phyloP scores from a whole-genome alignment of 352 stramenopile genomes.

The Lagenidium sp. region DNA sequence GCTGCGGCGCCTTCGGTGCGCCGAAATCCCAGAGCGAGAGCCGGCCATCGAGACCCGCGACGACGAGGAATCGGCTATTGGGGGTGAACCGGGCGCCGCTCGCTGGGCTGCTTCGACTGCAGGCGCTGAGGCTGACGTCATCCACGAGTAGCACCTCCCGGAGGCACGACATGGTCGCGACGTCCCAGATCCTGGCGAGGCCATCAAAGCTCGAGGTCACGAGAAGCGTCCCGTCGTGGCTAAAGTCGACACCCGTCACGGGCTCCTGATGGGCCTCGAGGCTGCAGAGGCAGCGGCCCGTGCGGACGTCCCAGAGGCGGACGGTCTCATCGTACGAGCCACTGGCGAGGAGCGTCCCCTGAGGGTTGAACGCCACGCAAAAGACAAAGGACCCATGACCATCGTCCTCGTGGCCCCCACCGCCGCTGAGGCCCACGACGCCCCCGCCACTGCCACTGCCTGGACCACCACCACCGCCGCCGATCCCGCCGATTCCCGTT shows the following conservation, averaged over 20 bases:
- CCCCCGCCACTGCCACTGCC: not conserved
- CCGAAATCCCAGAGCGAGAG: slow-evolving; percentile 90
- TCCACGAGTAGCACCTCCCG: slow-evolving; percentile 85
- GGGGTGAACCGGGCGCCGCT: slow-evolving; percentile 88
- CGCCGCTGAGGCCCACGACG: not conserved
- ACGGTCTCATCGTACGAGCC: slow-evolving; percentile 94
- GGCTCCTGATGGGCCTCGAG: slow-evolving; percentile 93
- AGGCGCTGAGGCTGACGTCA: not conserved
- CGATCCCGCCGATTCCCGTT: not conserved
- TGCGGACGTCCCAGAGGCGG: slow-evolving; percentile 94
- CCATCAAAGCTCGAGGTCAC: slow-evolving; percentile 74
- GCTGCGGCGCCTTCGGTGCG: slow-evolving; percentile 36
- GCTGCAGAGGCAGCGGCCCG: slow-evolving; percentile 79
- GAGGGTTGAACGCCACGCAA: slow-evolving; percentile 91
- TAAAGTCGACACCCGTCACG: slow-evolving; percentile 93
- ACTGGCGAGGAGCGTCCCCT: slow-evolving; percentile 87
- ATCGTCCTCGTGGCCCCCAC: slow-evolving; percentile 15
- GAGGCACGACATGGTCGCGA: slow-evolving; percentile 92
- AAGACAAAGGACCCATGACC: slow-evolving; percentile 95
- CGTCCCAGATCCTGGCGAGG: slow-evolving; percentile 93
- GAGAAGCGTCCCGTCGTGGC: slow-evolving; percentile 91
- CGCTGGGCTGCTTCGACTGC: slow-evolving; percentile 46
- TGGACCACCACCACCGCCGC: not conserved
- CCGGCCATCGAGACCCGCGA: slow-evolving; percentile 86
- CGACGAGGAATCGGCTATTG: slow-evolving; percentile 92